A percentile compares a stretch with the other conserved stretches of the same genome.
These are phyloP conservation scores for Trichoderma erinaceum DNA, from an alignment of 495 filamentous ascomycete genomes.

Conservation along the genomic window DNA sequence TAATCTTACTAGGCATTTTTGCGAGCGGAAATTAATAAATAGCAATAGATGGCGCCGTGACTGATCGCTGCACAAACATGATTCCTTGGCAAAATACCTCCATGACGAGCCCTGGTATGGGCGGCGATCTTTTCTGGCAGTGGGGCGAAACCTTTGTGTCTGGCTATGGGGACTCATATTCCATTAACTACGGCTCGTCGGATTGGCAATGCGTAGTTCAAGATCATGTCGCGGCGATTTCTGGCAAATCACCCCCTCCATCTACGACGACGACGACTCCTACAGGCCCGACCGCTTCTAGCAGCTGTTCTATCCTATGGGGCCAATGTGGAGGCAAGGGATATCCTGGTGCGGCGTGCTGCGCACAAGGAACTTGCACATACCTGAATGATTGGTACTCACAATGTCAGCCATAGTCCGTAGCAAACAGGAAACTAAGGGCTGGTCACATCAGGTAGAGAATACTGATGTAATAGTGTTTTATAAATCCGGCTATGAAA, in stretches of 20 bases:
- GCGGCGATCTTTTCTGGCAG: slow-evolving; percentile 60
- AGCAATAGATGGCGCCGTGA: slow-evolving; percentile 38
- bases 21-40: slow-evolving; percentile 13
- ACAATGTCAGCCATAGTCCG: not conserved
- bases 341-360: not conserved
- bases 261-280: not conserved
- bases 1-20: not conserved
- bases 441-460: too few relatives aligned
- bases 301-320: not conserved
- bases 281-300: not conserved
- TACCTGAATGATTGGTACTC: not conserved
- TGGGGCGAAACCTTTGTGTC: slow-evolving; percentile 50
- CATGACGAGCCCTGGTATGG: slow-evolving; percentile 39
- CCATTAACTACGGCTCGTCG: slow-evolving; percentile 50
- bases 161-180: slow-evolving; percentile 51
- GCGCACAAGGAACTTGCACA: not conserved
- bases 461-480: too few relatives aligned
- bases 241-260: slow-evolving; percentile 6
- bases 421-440: too few relatives aligned
- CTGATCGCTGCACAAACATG: slow-evolving; percentile 37
- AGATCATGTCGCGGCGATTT: slow-evolving; percentile 50
- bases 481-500: too few relatives aligned
- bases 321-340: not conserved
- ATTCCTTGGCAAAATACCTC: slow-evolving; percentile 51
- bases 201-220: slow-evolving; percentile 53